Evolutionary conservation across 176 grass and related monocot genomes (phyloP).

Genomic region (Lolium rigidum): DNA sequence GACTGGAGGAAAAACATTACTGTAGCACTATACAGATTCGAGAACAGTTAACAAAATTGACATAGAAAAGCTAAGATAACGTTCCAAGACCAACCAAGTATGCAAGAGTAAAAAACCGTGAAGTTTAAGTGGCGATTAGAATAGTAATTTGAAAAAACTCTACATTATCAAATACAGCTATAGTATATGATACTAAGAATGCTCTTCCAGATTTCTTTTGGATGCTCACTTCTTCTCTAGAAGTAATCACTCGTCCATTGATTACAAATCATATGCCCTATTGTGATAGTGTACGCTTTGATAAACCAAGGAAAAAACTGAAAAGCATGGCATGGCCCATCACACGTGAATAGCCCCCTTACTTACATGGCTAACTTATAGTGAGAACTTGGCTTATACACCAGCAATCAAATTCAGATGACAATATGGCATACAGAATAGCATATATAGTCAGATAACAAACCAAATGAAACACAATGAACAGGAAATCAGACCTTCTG

Average conservation of each 20-base stretch:
- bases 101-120: not conserved
- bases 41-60: not conserved
- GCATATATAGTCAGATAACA: not conserved
- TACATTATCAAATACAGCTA: not conserved
- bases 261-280: not conserved
- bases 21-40: not conserved
- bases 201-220: not conserved
- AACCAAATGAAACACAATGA: slow-evolving; percentile 32
- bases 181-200: not conserved
- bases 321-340: not conserved
- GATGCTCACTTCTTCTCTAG: not conserved
- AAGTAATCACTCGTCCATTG: not conserved
- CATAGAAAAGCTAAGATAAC: slow-evolving; percentile 11
- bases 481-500: slow-evolving; percentile 74
- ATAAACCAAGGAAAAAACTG: not conserved
- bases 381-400: no score
- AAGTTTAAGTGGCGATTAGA: not conserved
- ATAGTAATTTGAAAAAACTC: not conserved
- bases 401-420: not conserved
- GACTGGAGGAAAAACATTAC: slow-evolving; percentile 11
- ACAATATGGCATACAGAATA: slow-evolving; percentile 16
- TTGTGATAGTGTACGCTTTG: not conserved
- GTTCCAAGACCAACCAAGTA: not conserved
- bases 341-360: not conserved
- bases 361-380: slow-evolving; percentile 20